A percentile compares a stretch with the other conserved stretches of the same genome.
Evolutionary conservation across 2,329 filamentous ascomycete genomes (phyloP).

Genomic region (Pestalotiopsis sp.): DNA sequence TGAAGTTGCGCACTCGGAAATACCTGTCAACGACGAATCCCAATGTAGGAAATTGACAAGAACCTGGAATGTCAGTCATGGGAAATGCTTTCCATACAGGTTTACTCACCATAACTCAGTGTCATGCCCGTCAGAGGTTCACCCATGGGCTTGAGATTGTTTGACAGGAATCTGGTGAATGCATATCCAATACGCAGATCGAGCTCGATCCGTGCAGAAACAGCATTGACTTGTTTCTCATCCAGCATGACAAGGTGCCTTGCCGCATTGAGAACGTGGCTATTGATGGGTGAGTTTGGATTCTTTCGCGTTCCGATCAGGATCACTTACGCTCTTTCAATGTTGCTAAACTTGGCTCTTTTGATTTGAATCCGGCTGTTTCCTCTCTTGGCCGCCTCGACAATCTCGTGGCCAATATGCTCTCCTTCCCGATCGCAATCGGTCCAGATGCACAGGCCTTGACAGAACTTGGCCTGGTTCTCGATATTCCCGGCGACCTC

Average conservation of each 20-base stretch:
- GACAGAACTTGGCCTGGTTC: constrained; percentile 71
- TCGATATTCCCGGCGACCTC: constrained; percentile 84
- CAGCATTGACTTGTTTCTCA: constrained; percentile 83
- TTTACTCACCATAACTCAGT: constrained; percentile 75
- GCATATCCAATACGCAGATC: constrained; percentile 91
- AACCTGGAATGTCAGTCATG: constrained; percentile 52
- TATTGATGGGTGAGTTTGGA: constrained; percentile 34
- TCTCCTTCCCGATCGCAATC: constrained; percentile 98
- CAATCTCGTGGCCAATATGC: constrained; percentile 91
- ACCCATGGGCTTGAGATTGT: constrained; percentile 74
- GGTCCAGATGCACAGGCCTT: constrained; percentile 92
- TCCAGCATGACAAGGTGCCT: constrained; percentile 77
- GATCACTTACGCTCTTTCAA: constrained; percentile 75
- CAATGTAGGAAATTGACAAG: constrained; percentile 94
- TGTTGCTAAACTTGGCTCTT: constrained; percentile 92
- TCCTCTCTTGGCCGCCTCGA: constrained; percentile 73
- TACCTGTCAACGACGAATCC: constrained; percentile 98
- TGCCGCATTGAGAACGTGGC: constrained; percentile 85
- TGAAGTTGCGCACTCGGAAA: constrained; percentile 90
- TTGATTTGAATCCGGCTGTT: constrained; percentile 79
- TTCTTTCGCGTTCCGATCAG: too few species aligned
- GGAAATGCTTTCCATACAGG: constrained; percentile 17
- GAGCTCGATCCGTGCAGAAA: constrained; percentile 86
- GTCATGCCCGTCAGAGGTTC: constrained; percentile 65
- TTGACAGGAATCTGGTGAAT: constrained; percentile 87